A percentile compares a stretch with the other conserved stretches of the same genome.
Conservation (phyloP, 169 alveolate genomes). For the Eimeria sp. region DNA sequence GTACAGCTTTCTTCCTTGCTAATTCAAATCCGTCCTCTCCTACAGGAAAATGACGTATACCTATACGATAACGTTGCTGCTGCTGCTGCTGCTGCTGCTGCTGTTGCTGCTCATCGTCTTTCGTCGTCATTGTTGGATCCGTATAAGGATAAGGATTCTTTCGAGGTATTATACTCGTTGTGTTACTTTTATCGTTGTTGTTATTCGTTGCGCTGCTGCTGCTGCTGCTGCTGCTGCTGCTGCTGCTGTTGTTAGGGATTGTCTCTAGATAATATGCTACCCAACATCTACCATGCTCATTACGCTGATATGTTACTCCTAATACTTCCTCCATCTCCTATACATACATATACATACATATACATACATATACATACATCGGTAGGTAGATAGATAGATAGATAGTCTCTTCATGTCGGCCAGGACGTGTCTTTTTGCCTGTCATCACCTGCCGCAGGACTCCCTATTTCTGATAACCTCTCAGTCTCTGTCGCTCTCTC, state of each 20-base stretch:
- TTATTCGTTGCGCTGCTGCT: too few relatives aligned
- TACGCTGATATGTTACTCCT: slow-evolving; percentile 77
- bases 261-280: slow-evolving; percentile 50
- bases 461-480: background rate
- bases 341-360: background rate
- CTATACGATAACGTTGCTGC: slow-evolving; percentile 6
- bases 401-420: too few relatives aligned
- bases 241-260: background rate
- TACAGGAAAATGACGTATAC: slow-evolving; percentile 57
- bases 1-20: slow-evolving; percentile 49
- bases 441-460: too few relatives aligned
- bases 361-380: background rate
- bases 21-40: slow-evolving; percentile 52
- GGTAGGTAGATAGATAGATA: background rate
- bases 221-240: slow-evolving; percentile 48
- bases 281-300: slow-evolving; percentile 61
- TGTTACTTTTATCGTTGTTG: too few relatives aligned
- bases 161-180: too few relatives aligned
- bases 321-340: slow-evolving; percentile 76
- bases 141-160: too few relatives aligned
- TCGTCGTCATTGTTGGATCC: too few relatives aligned
- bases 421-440: too few relatives aligned
- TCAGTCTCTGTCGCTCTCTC: background rate
- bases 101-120: background rate
- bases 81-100: background rate